A percentile compares a stretch with the other conserved stretches of the same genome.
Evolutionary conservation across 768 basidiomycete species (phyloP).

Genomic region (Kwoniella sp.): DNA sequence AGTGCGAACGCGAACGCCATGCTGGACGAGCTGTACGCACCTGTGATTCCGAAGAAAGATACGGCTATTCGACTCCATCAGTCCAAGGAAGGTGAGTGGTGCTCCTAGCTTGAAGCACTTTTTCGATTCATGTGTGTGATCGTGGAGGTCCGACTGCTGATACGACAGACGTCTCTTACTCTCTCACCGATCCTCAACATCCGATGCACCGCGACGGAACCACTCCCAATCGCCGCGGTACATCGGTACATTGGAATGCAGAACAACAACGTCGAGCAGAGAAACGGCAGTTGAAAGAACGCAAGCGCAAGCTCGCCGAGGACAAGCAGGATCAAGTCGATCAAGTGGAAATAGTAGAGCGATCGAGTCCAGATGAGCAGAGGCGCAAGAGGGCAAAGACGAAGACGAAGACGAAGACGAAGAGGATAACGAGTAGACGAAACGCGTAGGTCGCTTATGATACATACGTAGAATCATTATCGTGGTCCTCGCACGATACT

Average conservation of each 20-base stretch:
- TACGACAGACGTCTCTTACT: no score
- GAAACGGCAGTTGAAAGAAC: conserved; percentile 9
- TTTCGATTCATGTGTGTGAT: no score
- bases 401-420: background rate
- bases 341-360: background rate
- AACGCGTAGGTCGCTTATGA: background rate
- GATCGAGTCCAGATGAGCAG: background rate
- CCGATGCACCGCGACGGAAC: no score
- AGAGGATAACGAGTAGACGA: background rate
- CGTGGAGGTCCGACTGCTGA: no score
- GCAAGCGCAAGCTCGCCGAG: background rate
- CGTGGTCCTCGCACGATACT: no score
- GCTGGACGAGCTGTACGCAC: conserved; percentile 18
- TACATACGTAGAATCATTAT: no score
- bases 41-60: conserved; percentile 19
- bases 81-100: conserved; percentile 18
- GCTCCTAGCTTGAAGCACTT: no score
- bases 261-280: conserved; percentile 21
- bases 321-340: background rate
- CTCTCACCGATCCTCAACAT: no score
- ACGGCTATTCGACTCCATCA: conserved; percentile 13
- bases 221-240: no score
- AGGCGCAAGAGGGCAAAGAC: background rate
- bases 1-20: background rate
- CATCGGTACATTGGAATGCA: no score